Base-by-base conservation (phyloP, 148 eudicot genomes). In the Fagopyrum esculentum region DNA sequence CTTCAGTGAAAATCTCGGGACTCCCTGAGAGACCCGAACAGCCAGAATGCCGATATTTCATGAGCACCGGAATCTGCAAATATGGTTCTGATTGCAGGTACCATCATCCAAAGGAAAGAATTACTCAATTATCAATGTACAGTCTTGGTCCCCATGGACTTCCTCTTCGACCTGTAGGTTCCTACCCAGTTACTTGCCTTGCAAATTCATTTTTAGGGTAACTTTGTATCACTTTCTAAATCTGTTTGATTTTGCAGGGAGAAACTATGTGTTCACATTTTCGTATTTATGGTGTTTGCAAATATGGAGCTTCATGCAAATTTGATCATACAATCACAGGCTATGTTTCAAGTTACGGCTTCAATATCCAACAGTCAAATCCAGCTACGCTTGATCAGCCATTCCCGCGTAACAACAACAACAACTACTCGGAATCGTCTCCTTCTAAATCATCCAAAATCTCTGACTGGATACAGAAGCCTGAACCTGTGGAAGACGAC, bases 31-130 rank as follows among this genome's bases (percentile, higher is more conserved):
- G 89, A 78, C 87, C 87, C 3, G 89, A 81, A 35, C 85, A 84
- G 64, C 91, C 91, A 52, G 89, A 86, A 75, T 88, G 91, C 79
- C 84, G 87, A 5, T 79, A 88, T 78, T 88, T 84, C 78, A 88
- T 88, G 89, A 85, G 76, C 74, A 83, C 78, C 12, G 91, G 91
- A 9, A 81, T 47, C 78, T 88, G 91, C 83, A 86, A 86, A 84
- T 86, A 81, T 52, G 91, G 91, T 56, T 78, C 82, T 60, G 84
- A 84, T 51, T 88, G 89, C 89, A 88, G 83, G 82, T 88, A 82
- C 68, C 81, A 86, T 78, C 91, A 88, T 77, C 91, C 91, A 40
- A 81, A 79, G 57, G 91, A 84, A 61, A 81, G 80, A 77, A 48
- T 76, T 44, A 68, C 78, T 47, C 84, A 84, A 50, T 51, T 71